These are phyloP conservation scores for Globisporangium abappressorium DNA, from an alignment of 352 stramenopile species.

Conservation along the genomic window DNA sequence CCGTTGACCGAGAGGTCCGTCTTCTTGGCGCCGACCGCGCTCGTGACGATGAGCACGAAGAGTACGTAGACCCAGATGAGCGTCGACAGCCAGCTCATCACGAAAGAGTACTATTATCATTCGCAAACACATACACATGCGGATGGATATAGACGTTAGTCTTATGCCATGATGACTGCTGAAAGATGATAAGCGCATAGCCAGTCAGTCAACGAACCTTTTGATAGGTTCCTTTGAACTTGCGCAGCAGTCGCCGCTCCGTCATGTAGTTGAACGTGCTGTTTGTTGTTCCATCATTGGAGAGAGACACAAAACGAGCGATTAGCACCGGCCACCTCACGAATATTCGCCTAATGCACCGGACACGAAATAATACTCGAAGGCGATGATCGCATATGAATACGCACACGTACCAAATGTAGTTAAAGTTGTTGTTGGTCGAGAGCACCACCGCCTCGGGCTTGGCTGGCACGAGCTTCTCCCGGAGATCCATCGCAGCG, in stretches of 20 bases:
- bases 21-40: constrained; percentile 18
- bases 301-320: background rate
- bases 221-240: constrained; percentile 21
- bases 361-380: background rate
- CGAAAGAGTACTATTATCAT: constrained; percentile 19
- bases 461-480: constrained; percentile 16
- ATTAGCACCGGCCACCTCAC: background rate
- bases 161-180: background rate
- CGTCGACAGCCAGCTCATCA: constrained; percentile 20
- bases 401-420: constrained; percentile 9
- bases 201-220: constrained; percentile 9
- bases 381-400: background rate
- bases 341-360: background rate
- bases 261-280: constrained; percentile 27
- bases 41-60: constrained; percentile 25
- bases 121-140: background rate
- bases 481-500: constrained; percentile 15
- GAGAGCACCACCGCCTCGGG: background rate
- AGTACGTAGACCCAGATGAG: constrained; percentile 26
- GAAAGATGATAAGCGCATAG: background rate
- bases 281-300: background rate
- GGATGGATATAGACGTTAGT: background rate
- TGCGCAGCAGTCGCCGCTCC: constrained; percentile 16
- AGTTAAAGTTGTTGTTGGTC: constrained; percentile 19
- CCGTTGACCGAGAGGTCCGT: constrained; percentile 21